Evolutionary conservation across 2,329 filamentous ascomycete species (phyloP).

Genomic region (Venturia aucupariae): DNA sequence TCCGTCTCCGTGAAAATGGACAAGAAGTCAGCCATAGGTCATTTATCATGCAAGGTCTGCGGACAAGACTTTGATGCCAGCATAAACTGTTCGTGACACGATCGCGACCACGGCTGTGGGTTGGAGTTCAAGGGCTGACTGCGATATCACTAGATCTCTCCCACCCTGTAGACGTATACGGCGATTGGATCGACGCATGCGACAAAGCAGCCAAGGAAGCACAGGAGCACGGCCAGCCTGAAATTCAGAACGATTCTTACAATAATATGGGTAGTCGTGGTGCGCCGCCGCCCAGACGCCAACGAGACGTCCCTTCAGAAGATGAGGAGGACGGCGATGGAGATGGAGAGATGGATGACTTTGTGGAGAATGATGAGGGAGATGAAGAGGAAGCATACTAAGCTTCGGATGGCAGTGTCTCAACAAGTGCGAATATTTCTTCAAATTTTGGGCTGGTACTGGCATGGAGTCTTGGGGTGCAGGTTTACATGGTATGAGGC

Average conservation of each 20-base stretch:
- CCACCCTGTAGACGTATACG: constrained; percentile 88
- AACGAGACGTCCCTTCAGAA: constrained; percentile 1
- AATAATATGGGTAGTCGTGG: background rate
- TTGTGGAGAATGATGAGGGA: constrained; percentile 26
- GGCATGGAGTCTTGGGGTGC: constrained; percentile 3
- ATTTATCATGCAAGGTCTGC: constrained; percentile 84
- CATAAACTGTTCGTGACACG: constrained; percentile 66
- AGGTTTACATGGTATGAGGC: background rate
- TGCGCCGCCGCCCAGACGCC: background rate
- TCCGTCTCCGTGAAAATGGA: constrained; percentile 86
- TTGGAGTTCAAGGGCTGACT: constrained; percentile 10
- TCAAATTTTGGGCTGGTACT: background rate
- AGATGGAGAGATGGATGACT: constrained; percentile 15
- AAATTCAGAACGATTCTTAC: constrained; percentile 4
- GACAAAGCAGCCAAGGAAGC: constrained; percentile 60
- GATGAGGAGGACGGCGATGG: background rate
- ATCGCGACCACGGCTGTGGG: background rate
- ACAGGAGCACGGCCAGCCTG: constrained; percentile 27
- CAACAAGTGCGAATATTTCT: background rate
- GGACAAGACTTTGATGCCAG: constrained; percentile 87
- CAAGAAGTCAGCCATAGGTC: constrained; percentile 81
- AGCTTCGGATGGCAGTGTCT: background rate
- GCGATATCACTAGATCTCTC: constrained; percentile 58
- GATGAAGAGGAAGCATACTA: constrained; percentile 28
- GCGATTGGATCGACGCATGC: constrained; percentile 96